These are phyloP conservation scores for Pittosporum tobira DNA, from an alignment of 129 eudicot genomes.

Conservation along the genomic window DNA sequence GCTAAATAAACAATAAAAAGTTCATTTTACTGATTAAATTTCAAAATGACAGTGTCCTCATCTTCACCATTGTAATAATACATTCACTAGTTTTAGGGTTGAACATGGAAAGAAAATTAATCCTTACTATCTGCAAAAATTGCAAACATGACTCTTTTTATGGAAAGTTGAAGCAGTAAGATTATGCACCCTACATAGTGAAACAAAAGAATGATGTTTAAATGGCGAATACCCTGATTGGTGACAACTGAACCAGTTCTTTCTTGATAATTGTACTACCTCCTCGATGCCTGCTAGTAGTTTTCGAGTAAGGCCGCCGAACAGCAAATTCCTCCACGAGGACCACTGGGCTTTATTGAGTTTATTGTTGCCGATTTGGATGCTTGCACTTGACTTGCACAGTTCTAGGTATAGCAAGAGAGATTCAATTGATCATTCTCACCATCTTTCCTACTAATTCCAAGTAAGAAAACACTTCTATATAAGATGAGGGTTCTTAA, in stretches of 20 bases:
- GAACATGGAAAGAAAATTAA: no score
- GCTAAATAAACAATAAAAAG: no score
- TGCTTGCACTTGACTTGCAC: constrained; percentile 2
- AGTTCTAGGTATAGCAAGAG: neutral
- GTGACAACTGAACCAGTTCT: constrained; percentile 5
- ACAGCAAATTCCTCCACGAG: constrained; percentile 5
- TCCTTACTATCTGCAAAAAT: no score
- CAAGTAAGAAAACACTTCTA: neutral
- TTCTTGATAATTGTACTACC: neutral
- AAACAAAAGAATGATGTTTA: neutral
- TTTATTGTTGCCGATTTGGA: neutral
- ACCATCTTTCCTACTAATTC: neutral
- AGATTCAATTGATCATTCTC: neutral
- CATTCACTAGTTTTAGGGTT: no score
- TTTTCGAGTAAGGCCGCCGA: neutral
- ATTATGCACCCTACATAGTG: no score
- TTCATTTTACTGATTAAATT: no score
- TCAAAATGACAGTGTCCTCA: no score
- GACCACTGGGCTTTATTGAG: neutral
- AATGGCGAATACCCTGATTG: constrained; percentile 1
- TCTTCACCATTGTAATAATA: no score
- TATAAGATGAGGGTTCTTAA: neutral
- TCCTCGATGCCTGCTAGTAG: constrained; percentile 5
- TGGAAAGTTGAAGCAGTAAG: no score
- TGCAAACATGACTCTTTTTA: no score